Evolutionary conservation across 1,139 yeast species (phyloP).

Genomic region (Zhuliangozyma parablackwelliae): DNA sequence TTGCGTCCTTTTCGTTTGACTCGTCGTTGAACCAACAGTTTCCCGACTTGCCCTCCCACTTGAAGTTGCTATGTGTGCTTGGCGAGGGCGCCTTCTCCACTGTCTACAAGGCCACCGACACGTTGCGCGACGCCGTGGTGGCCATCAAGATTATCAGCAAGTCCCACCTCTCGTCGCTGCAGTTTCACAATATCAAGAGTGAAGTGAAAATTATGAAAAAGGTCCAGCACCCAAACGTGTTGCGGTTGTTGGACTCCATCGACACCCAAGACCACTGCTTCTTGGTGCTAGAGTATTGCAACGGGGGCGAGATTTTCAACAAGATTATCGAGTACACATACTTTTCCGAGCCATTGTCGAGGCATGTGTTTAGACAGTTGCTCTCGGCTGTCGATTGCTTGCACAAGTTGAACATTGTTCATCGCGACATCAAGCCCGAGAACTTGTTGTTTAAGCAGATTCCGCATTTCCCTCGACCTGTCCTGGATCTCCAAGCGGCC

Average conservation of each 20-base stretch:
- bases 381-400: conserved; percentile 78
- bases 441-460: conserved; percentile 64
- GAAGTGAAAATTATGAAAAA: conserved; percentile 84
- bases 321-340: conserved; percentile 90
- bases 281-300: conserved; percentile 76
- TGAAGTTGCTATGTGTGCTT: conserved; percentile 25
- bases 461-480: conserved; percentile 41
- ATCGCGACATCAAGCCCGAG: conserved; percentile 94
- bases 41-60: conserved; percentile 23
- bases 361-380: conserved; percentile 82
- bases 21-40: conserved; percentile 14
- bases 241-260: conserved; percentile 65
- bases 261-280: conserved; percentile 57
- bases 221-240: conserved; percentile 64
- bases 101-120: conserved; percentile 70
- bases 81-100: conserved; percentile 92
- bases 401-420: conserved; percentile 86
- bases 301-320: conserved; percentile 94
- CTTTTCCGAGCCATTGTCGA: conserved; percentile 77
- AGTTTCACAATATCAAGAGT: conserved; percentile 63
- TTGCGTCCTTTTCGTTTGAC: conserved; percentile 9
- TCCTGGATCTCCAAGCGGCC: conserved; percentile 33
- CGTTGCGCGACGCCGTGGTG: conserved; percentile 29
- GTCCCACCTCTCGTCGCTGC: conserved; percentile 43
- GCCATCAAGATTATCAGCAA: conserved; percentile 87